These are phyloP conservation scores for Peronospora farinosa DNA, from an alignment of 352 stramenopile genomes.

Conservation along the genomic window DNA sequence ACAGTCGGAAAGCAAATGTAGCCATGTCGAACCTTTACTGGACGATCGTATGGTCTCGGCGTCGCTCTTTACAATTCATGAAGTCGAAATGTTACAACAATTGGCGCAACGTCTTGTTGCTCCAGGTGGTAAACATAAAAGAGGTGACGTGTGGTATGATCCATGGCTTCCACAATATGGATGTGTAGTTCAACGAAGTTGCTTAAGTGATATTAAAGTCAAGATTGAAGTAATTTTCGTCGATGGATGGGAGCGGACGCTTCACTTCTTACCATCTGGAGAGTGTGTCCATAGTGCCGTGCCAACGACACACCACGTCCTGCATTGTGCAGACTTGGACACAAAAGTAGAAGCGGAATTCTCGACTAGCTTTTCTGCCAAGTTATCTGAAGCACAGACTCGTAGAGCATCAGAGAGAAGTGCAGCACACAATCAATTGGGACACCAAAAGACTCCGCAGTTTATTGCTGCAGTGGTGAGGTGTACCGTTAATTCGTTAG, in stretches of 20 bases:
- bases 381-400: conserved; percentile 24
- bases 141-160: conserved; percentile 28
- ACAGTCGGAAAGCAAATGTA: conserved; percentile 9
- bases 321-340: conserved; percentile 34
- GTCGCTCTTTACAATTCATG: conserved; percentile 22
- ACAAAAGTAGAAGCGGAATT: conserved; percentile 11
- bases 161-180: conserved; percentile 48
- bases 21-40: conserved; percentile 5
- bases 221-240: conserved; percentile 36
- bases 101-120: conserved; percentile 9
- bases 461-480: conserved; percentile 38
- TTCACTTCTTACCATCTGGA: conserved; percentile 28
- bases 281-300: conserved; percentile 37
- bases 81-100: conserved; percentile 20
- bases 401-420: conserved; percentile 26
- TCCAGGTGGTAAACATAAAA: not conserved
- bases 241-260: conserved; percentile 34
- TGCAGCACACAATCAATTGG: conserved; percentile 22
- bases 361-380: not conserved
- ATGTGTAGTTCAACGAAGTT: conserved; percentile 33
- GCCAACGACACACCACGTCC: conserved; percentile 17
- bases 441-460: conserved; percentile 49
- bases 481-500: conserved; percentile 10
- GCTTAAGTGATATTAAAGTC: conserved; percentile 16
- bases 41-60: conserved; percentile 26